Evolutionary conservation across 2,329 filamentous ascomycete species (phyloP).

Genomic region (Geosmithia flava): DNA sequence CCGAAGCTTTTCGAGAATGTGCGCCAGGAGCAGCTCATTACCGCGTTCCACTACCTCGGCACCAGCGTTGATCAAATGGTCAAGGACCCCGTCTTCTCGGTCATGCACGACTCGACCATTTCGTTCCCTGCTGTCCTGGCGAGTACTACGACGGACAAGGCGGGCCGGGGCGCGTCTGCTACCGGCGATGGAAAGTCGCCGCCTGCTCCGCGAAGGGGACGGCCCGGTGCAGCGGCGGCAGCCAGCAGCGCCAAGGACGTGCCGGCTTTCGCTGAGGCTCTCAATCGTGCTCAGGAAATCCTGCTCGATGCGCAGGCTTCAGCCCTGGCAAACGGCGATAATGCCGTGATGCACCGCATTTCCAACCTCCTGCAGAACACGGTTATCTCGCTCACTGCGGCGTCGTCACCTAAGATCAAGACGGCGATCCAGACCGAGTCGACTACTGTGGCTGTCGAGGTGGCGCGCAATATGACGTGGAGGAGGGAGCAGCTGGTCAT

Average conservation of each 20-base stretch:
- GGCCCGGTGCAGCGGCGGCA: slow-evolving; percentile 3
- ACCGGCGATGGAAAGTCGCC: background rate
- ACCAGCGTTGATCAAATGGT: slow-evolving; percentile 62
- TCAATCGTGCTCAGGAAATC: slow-evolving; percentile 54
- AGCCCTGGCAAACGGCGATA: slow-evolving; percentile 39
- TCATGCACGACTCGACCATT: slow-evolving; percentile 84
- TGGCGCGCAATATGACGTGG: slow-evolving; percentile 58
- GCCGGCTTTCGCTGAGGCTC: slow-evolving; percentile 40
- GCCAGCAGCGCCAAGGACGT: slow-evolving; percentile 1
- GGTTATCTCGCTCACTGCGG: slow-evolving; percentile 52
- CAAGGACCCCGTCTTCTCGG: slow-evolving; percentile 73
- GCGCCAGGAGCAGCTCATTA: slow-evolving; percentile 43
- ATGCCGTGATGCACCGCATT: slow-evolving; percentile 49
- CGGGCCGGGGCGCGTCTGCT: slow-evolving; percentile 12
- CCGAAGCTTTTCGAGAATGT: slow-evolving; percentile 25
- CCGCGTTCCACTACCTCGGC: slow-evolving; percentile 55
- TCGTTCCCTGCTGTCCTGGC: slow-evolving; percentile 62
- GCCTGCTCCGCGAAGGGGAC: background rate
- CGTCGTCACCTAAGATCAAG: slow-evolving; percentile 31
- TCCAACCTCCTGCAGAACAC: slow-evolving; percentile 53
- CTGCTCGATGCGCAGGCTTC: slow-evolving; percentile 51
- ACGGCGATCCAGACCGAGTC: slow-evolving; percentile 30
- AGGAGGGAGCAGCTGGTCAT: slow-evolving; percentile 49
- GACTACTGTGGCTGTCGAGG: slow-evolving; percentile 48
- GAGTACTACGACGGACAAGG: slow-evolving; percentile 17